Conservation (phyloP, 164 flowering plant genomes). For the Malania oleifera region DNA sequence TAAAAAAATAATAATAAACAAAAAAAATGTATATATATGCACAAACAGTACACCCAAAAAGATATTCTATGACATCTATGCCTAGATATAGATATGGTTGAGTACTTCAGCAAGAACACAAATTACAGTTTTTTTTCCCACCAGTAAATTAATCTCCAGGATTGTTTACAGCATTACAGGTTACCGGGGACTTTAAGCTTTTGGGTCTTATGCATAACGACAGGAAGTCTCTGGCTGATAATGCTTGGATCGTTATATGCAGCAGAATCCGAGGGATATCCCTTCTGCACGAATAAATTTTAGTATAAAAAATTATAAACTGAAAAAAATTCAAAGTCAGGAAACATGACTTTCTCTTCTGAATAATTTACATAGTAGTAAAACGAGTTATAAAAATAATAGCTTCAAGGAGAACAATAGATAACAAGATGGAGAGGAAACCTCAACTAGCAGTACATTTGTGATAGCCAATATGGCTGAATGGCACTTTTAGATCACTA, state of each 20-base stretch:
- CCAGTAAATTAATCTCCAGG: constrained; percentile 2
- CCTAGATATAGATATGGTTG: background rate
- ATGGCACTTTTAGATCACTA: too few species aligned
- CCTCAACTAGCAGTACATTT: too few species aligned
- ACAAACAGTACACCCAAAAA: background rate
- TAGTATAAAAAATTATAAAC: constrained; percentile 2
- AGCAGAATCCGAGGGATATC: constrained; percentile 75
- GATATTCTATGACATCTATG: background rate
- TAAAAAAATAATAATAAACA: background rate
- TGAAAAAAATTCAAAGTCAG: background rate
- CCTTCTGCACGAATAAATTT: constrained; percentile 62
- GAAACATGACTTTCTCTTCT: background rate
- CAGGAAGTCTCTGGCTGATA: constrained; percentile 70
- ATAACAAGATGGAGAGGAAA: too few species aligned
- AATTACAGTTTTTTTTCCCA: constrained; percentile 8
- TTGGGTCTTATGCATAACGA: constrained; percentile 66
- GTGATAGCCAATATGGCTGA: too few species aligned
- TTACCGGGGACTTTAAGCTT: constrained; percentile 52
- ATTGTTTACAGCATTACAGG: constrained; percentile 21
- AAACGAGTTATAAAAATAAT: too few species aligned
- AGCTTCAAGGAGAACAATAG: too few species aligned
- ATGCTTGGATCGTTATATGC: constrained; percentile 73
- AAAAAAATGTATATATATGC: constrained; percentile 4
- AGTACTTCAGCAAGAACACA: background rate
- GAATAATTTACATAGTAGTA: too few species aligned